Percentiles rank a stretch among this genome's conserved stretches.
Conservation (phyloP, 1,284 basidiomycete species). For the Clitocybe nebularis region DNA sequence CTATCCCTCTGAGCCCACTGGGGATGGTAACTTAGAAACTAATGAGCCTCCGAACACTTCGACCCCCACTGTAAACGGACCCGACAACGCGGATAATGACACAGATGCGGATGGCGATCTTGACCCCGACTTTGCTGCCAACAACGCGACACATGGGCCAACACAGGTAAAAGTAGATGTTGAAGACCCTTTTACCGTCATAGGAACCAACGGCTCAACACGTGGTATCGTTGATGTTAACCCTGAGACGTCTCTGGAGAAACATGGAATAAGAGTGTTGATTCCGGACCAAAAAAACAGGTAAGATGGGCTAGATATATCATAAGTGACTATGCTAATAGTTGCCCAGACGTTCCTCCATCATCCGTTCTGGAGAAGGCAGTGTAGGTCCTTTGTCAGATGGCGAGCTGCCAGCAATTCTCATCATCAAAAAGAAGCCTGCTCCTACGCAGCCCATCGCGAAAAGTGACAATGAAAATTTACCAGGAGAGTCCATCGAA, state of each 20-base stretch:
- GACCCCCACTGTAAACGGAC: slow-evolving; percentile 12
- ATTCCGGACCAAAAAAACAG: slow-evolving; percentile 3
- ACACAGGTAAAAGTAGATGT: not conserved
- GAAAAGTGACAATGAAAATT: not conserved
- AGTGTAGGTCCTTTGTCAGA: too few species aligned
- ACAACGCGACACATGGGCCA: not conserved
- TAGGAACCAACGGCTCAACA: not conserved
- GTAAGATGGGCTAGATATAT: not conserved
- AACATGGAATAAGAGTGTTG: not conserved
- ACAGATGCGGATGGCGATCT: slow-evolving; percentile 31
- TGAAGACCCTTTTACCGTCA: not conserved
- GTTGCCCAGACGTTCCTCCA: too few species aligned
- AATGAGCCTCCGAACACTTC: not conserved
- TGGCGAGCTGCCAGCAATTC: slow-evolving; percentile 18
- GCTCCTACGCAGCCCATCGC: not conserved
- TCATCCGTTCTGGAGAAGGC: too few species aligned
- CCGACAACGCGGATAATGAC: slow-evolving; percentile 17
- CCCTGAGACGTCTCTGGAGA: not conserved
- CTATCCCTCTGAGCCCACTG: slow-evolving; percentile 17
- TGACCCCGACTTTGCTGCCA: slow-evolving; percentile 27
- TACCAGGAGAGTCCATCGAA: not conserved
- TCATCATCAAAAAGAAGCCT: slow-evolving; percentile 17
- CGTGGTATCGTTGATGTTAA: too few species aligned
- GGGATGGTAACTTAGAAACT: not conserved
- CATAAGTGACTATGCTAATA: not conserved